Percentiles rank a stretch among this genome's conserved stretches.
These are phyloP conservation scores for Aspergillus versicolor DNA, from an alignment of 2,329 filamentous ascomycete species.

Conservation along the genomic window DNA sequence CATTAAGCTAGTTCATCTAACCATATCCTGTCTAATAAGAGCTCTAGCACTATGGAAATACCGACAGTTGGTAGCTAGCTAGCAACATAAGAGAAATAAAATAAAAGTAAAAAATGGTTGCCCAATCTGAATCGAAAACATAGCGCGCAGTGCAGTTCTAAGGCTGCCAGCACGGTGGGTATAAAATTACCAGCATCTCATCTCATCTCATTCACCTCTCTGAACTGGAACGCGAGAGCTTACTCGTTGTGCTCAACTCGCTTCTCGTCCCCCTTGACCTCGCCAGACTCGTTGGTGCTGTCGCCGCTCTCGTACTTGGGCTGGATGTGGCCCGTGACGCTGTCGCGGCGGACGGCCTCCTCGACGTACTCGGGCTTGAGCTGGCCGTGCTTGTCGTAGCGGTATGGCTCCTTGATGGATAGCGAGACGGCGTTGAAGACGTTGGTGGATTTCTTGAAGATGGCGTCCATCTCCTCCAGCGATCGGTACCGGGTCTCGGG, in stretches of 20 bases:
- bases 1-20: not conserved
- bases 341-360: conserved; percentile 30
- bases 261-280: not conserved
- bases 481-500: conserved; percentile 60
- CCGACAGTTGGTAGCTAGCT: not conserved
- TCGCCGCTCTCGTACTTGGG: conserved; percentile 26
- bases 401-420: conserved; percentile 52
- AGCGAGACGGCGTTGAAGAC: conserved; percentile 50
- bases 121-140: not conserved
- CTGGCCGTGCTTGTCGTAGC: conserved; percentile 59
- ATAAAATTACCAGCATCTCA: not conserved
- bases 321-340: conserved; percentile 11
- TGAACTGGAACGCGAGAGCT: too few species aligned
- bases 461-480: conserved; percentile 68
- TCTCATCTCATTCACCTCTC: not conserved
- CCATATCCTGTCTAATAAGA: not conserved
- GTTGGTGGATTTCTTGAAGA: conserved; percentile 58
- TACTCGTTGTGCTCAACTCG: not conserved
- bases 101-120: not conserved
- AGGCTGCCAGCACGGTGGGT: conserved; percentile 47
- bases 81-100: not conserved
- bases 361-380: conserved; percentile 50
- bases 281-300: conserved; percentile 17
- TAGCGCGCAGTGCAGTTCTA: not conserved
- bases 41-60: not conserved